These are phyloP conservation scores for Mycena leptocephala DNA, from an alignment of 768 basidiomycete species.

Conservation along the genomic window DNA sequence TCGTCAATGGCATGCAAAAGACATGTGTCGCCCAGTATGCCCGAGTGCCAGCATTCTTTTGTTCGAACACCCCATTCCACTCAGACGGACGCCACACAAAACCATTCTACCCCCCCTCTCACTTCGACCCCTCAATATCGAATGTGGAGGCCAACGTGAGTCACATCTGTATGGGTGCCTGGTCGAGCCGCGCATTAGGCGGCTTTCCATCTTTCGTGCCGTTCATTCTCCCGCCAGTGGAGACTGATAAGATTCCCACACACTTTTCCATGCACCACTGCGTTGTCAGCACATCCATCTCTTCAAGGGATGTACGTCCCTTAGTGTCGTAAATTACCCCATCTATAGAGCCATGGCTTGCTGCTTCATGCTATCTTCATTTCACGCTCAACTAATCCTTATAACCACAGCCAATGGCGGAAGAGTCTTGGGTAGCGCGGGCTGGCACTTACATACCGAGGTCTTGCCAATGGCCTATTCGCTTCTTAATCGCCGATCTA, in stretches of 20 bases:
- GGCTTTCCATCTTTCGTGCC: background rate
- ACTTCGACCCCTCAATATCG: slow-evolving; percentile 8
- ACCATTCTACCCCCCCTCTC: slow-evolving; percentile 1
- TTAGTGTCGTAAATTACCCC: slow-evolving; percentile 3
- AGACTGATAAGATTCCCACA: slow-evolving; percentile 7
- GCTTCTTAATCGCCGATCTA: slow-evolving; percentile 6
- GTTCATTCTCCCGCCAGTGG: slow-evolving; percentile 4
- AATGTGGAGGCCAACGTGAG: background rate
- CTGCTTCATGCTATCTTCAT: slow-evolving; percentile 10
- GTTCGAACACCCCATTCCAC: slow-evolving; percentile 7
- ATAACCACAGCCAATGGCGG: slow-evolving; percentile 7
- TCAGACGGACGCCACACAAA: slow-evolving; percentile 13
- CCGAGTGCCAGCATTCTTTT: slow-evolving; percentile 1
- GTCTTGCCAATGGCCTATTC: slow-evolving; percentile 3
- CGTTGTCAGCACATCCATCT: slow-evolving; percentile 2
- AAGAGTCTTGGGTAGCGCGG: background rate
- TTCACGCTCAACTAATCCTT: slow-evolving; percentile 6
- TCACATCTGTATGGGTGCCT: slow-evolving; percentile 1
- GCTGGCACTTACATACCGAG: background rate
- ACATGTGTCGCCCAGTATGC: no score
- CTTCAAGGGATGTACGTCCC: background rate
- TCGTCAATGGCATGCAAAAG: no score
- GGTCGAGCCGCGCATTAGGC: slow-evolving; percentile 10
- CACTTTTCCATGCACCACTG: slow-evolving; percentile 9
- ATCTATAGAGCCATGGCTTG: background rate